These are phyloP conservation scores for Nicotiana tabacum DNA, from an alignment of 257 asterid genomes.

Conservation along the genomic window DNA sequence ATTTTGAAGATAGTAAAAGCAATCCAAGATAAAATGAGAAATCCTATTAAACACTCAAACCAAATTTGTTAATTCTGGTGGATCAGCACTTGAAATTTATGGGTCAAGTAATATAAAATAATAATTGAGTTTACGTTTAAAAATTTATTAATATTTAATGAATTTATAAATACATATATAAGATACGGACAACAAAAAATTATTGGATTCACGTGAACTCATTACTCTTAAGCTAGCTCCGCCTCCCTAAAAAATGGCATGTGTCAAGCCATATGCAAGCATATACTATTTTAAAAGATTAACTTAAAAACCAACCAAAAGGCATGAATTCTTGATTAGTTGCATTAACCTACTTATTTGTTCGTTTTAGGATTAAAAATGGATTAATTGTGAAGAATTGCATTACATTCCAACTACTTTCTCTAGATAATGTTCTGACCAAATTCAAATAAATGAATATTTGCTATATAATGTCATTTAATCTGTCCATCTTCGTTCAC, in stretches of 20 bases:
- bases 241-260: not conserved
- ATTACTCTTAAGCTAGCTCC: no score
- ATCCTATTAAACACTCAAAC: not conserved
- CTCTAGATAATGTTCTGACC: not conserved
- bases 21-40: not conserved
- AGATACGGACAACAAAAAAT: no score
- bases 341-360: not conserved
- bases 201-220: accelerated
- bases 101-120: no score
- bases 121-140: no score
- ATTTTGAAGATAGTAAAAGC: not conserved
- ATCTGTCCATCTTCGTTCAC: not conserved
- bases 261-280: not conserved
- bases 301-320: not conserved
- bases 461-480: not conserved
- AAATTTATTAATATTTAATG: no score
- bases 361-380: not conserved
- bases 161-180: no score
- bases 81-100: no score
- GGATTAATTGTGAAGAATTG: not conserved
- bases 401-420: not conserved
- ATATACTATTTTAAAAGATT: not conserved
- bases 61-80: not conserved
- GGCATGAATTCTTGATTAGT: not conserved
- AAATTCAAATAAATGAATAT: not conserved